Percentiles rank a stretch among this genome's conserved stretches.
Evolutionary conservation across 352 stramenopile genomes (phyloP).

Genomic region (Phytophthora hibernalis): DNA sequence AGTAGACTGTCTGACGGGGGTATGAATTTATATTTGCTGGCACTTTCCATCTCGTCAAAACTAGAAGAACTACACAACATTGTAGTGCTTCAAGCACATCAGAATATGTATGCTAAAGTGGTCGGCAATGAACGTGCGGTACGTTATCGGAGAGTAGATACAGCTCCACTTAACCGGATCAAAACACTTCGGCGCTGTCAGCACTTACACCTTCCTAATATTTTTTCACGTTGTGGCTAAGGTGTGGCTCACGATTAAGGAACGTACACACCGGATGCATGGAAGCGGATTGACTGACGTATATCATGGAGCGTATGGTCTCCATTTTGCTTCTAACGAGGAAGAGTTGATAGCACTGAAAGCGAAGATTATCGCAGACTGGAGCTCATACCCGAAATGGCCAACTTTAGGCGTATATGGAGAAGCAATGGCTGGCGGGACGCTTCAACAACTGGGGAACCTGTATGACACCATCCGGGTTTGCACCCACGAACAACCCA

Average conservation of each 20-base stretch:
- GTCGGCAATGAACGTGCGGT: slow-evolving; percentile 1
- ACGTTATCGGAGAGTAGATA: slow-evolving; percentile 12
- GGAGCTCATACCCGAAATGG: background rate
- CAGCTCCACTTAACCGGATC: slow-evolving; percentile 8
- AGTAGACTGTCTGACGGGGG: background rate
- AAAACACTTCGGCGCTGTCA: too few species aligned
- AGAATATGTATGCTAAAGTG: background rate
- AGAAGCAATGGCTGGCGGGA: slow-evolving; percentile 11
- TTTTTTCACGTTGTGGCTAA: slow-evolving; percentile 9
- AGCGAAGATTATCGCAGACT: background rate
- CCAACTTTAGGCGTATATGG: background rate
- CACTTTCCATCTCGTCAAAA: slow-evolving; percentile 8
- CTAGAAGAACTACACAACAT: slow-evolving; percentile 3
- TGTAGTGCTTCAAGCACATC: background rate
- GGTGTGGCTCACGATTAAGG: background rate
- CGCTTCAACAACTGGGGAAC: background rate
- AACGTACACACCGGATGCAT: background rate
- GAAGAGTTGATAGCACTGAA: background rate
- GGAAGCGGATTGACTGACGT: background rate
- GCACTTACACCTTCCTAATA: background rate
- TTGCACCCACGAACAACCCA: background rate
- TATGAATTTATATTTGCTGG: slow-evolving; percentile 10
- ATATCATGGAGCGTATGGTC: slow-evolving; percentile 1
- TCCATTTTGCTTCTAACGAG: slow-evolving; percentile 1
- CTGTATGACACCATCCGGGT: background rate